Conservation (phyloP, 2,329 filamentous ascomycete species). For the Cytospora mali region DNA sequence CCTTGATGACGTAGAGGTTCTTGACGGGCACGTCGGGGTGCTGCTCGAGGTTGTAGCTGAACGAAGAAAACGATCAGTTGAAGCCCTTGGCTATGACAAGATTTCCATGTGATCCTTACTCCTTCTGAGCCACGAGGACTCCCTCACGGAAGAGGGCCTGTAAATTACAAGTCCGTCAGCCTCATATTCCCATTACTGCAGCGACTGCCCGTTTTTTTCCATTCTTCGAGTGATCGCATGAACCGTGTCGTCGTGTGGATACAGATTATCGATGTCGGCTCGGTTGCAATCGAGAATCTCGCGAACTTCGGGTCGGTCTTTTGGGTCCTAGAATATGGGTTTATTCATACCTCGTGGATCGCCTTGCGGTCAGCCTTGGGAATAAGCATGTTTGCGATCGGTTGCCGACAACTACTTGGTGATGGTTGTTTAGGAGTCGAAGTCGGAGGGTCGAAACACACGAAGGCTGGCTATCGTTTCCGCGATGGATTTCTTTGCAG, state of each 20-base stretch:
- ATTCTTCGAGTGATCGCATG: constrained; percentile 18
- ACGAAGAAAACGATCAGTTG: constrained; percentile 13
- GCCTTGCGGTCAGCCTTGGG: constrained; percentile 99
- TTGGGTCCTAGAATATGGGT: constrained; percentile 4
- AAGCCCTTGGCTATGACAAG: not conserved
- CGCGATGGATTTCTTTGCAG: constrained; percentile 27
- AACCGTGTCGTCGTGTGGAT: not conserved
- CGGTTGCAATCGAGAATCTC: constrained; percentile 20
- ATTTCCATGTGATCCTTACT: constrained; percentile 42
- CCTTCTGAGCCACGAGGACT: constrained; percentile 97
- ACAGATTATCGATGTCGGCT: constrained; percentile 18
- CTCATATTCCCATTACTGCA: not conserved
- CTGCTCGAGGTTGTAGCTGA: constrained; percentile 87
- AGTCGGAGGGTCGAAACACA: constrained; percentile 34
- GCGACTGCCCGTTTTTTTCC: not conserved
- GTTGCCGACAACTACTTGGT: constrained; percentile 53
- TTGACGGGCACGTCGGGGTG: constrained; percentile 98
- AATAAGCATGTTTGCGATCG: constrained; percentile 81
- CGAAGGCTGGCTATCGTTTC: constrained; percentile 25
- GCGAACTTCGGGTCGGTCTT: constrained; percentile 16
- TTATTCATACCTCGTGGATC: constrained; percentile 81
- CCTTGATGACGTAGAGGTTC: constrained; percentile 99
- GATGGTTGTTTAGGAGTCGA: constrained; percentile 46
- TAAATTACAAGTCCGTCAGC: constrained; percentile 37
- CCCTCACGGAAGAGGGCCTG: constrained; percentile 83